Evolutionary conservation across 768 basidiomycete species (phyloP).

Genomic region (Suillus alpinus): DNA sequence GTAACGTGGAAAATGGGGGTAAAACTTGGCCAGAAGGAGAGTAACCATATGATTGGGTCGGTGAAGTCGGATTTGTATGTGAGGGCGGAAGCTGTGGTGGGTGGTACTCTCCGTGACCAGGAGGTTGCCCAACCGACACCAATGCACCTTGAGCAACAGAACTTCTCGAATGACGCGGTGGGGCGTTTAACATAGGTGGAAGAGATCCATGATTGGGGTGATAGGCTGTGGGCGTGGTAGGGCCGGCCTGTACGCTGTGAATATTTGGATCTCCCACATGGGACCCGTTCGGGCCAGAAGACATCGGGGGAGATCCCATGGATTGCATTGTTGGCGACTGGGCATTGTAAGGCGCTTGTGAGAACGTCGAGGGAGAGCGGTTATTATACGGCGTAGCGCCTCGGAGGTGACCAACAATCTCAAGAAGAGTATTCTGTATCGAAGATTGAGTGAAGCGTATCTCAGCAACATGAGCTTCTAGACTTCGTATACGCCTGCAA

Average conservation of each 20-base stretch:
- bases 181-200: slow-evolving; percentile 28
- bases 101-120: slow-evolving; percentile 41
- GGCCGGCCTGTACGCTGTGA: slow-evolving; percentile 22
- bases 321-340: slow-evolving; percentile 70
- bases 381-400: slow-evolving; percentile 41
- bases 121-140: slow-evolving; percentile 30
- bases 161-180: slow-evolving; percentile 31
- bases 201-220: slow-evolving; percentile 22
- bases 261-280: slow-evolving; percentile 21
- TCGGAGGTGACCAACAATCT: slow-evolving; percentile 79
- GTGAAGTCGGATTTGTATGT: slow-evolving; percentile 38
- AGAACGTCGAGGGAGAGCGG: slow-evolving; percentile 64
- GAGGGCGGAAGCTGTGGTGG: slow-evolving; percentile 40
- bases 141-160: slow-evolving; percentile 34
- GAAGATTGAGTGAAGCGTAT: slow-evolving; percentile 69
- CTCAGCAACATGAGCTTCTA: slow-evolving; percentile 84
- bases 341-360: slow-evolving; percentile 47
- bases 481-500: slow-evolving; percentile 80
- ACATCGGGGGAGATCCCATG: slow-evolving; percentile 45
- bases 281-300: slow-evolving; percentile 38
- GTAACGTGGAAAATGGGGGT: slow-evolving; percentile 71
- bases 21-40: slow-evolving; percentile 52
- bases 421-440: slow-evolving; percentile 78
- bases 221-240: slow-evolving; percentile 30
- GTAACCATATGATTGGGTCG: slow-evolving; percentile 30